Percentiles rank a stretch among this genome's conserved stretches.
These are phyloP conservation scores for Aspergillus nidulans DNA, from an alignment of 495 filamentous ascomycete genomes.

Conservation along the genomic window DNA sequence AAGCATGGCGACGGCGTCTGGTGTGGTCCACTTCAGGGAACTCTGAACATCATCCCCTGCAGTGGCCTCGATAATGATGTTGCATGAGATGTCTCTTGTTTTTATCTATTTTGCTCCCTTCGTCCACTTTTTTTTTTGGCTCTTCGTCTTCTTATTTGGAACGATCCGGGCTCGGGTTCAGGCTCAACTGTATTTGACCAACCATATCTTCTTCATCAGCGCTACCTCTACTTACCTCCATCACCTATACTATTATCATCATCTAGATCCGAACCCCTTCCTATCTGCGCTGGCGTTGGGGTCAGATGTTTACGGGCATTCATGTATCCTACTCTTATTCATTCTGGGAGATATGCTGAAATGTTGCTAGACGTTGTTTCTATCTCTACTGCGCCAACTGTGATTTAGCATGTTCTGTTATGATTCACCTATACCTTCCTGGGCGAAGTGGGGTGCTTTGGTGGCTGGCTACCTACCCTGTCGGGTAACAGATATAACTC, in stretches of 20 bases:
- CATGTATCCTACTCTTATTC: conserved; percentile 7
- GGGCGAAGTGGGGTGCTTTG: background rate
- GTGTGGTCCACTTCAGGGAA: conserved; percentile 18
- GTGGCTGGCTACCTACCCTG: background rate
- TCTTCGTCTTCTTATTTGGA: conserved; percentile 9
- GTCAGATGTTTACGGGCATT: background rate
- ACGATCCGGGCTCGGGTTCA: conserved; percentile 6
- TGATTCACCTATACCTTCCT: background rate
- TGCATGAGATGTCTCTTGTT: conserved; percentile 20
- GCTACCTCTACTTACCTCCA: background rate
- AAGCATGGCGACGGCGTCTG: conserved; percentile 33
- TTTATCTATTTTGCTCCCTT: conserved; percentile 9
- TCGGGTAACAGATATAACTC: background rate
- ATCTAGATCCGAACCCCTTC: background rate
- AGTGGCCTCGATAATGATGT: conserved; percentile 22
- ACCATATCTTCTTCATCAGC: background rate
- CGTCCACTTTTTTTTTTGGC: conserved; percentile 12
- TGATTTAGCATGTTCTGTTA: background rate
- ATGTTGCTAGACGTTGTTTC: conserved; percentile 9
- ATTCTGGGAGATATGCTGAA: conserved; percentile 10
- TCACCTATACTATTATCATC: background rate
- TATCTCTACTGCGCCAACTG: background rate
- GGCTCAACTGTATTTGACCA: conserved; percentile 5
- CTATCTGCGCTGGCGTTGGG: conserved; percentile 7
- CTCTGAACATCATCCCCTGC: conserved; percentile 5